Base-by-base conservation (phyloP, 2,329 filamentous ascomycete species). In the Chaetoscypha palmicola region DNA sequence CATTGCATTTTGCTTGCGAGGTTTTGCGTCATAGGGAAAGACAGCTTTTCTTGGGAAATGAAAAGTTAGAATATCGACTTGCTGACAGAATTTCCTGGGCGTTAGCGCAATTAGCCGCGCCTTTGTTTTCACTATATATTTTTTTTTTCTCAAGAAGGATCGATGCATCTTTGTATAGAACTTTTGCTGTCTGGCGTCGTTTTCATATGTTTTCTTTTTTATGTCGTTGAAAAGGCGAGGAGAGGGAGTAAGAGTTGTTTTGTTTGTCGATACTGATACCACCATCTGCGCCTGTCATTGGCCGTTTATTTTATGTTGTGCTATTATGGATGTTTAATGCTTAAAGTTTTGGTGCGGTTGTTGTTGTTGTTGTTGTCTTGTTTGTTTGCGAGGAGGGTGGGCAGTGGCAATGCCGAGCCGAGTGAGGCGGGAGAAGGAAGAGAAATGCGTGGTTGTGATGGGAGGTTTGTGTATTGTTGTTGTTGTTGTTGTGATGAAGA, bases 251-350 rank as follows among this genome's bases (percentile, higher is more conserved):
- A 21, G 24, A 19, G 38, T 16, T 17, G 16, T 11, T 40, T 40
- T n/a, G n/a, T 40, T 40, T 40, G 24, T 40, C 24, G 24, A 40
- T 40, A 40, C 24, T 40, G 38, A 40, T 40, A 40, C 38, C 38
- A 40, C 38, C 26, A 22, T 26, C 20, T 19, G 19, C 17, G 37
- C 37, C 37, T 39, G 23, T 38, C 36, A 19, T 31, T 39, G 14
- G 37, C 22, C 23, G 28, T 22, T 39, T 16, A 20, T 14, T 17
- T 28, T 21, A 14, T 11, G 3, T 19, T 30, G 2, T 16, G 10
- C 14, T 38, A 9, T 17, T 28, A 20, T 17, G n/a, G 23, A 39
- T 39, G 37, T 39, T 30, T 39, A 39, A 39, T 39, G 37, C 37
- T 39, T 39, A 39, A 39, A 22, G 23, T 19, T 14, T 39, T 17